A percentile compares a stretch with the other conserved stretches of the same genome.
Conservation (phyloP, 345 rosid genomes). For the Lepidium didymum region DNA sequence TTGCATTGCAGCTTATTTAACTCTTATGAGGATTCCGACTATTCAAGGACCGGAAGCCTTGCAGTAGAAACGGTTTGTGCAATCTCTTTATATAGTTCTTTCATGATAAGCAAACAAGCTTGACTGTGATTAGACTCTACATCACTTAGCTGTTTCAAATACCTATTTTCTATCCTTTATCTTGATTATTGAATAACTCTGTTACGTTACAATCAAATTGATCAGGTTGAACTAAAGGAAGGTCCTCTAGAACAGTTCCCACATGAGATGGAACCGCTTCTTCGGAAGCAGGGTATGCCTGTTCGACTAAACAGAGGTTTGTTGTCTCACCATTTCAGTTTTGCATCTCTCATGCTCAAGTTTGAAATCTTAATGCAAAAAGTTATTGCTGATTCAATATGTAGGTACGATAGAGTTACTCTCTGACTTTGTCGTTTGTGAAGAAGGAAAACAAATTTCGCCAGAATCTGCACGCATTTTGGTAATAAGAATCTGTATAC, state of each 20-base stretch:
- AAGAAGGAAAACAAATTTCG: constrained; percentile 85
- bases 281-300: constrained; percentile 94
- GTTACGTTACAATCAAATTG: background rate
- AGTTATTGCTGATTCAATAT: background rate
- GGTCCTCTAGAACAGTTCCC: constrained; percentile 90
- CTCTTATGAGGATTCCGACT: constrained; percentile 71
- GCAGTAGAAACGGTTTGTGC: constrained; percentile 62
- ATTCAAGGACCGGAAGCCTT: constrained; percentile 76
- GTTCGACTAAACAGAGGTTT: constrained; percentile 89
- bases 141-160: background rate
- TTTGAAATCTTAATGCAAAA: background rate
- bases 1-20: constrained; percentile 56
- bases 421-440: constrained; percentile 80
- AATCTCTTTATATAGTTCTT: background rate
- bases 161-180: background rate
- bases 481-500: constrained; percentile 33
- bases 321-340: background rate
- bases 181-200: background rate
- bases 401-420: constrained; percentile 88
- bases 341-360: background rate
- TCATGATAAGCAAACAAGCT: background rate
- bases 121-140: background rate
- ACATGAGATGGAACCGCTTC: constrained; percentile 96
- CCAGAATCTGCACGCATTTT: constrained; percentile 89
- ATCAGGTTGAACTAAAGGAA: constrained; percentile 75